These are phyloP conservation scores for Moesziomyces globuligerus DNA, from an alignment of 1,284 basidiomycete species.

Conservation along the genomic window DNA sequence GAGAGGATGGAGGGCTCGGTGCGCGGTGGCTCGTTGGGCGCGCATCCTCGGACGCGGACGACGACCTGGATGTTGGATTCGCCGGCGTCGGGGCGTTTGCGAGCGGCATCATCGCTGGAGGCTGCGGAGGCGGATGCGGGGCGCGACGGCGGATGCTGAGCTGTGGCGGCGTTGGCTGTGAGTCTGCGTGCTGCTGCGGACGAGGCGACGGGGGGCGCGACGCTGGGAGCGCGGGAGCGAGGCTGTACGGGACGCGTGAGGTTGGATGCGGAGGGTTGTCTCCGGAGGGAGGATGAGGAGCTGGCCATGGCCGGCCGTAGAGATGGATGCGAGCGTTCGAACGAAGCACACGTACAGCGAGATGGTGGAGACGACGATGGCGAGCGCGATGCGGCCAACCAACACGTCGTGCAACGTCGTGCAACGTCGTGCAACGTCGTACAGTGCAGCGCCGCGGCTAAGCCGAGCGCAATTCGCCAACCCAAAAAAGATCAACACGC, in stretches of 20 bases:
- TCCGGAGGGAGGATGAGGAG: constrained; percentile 25
- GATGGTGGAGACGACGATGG: constrained; percentile 19
- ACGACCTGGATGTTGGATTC: constrained; percentile 65
- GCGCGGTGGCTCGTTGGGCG: constrained; percentile 40
- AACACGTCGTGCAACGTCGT: too few species aligned
- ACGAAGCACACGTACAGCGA: neutral
- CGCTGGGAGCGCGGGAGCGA: constrained; percentile 42
- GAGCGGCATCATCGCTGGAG: constrained; percentile 19
- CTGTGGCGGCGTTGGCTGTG: constrained; percentile 13
- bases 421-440: constrained; percentile 2
- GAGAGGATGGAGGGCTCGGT: constrained; percentile 41
- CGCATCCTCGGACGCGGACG: constrained; percentile 58
- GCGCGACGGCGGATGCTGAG: constrained; percentile 10
- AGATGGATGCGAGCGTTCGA: neutral
- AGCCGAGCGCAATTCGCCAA: too few species aligned
- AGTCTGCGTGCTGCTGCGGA: constrained; percentile 32
- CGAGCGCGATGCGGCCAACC: neutral
- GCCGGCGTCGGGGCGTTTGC: constrained; percentile 22
- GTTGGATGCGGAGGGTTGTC: constrained; percentile 36
- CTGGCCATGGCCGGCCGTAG: constrained; percentile 27
- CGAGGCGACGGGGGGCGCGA: constrained; percentile 39
- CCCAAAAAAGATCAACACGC: constrained; percentile 28
- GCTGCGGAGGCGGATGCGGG: constrained; percentile 18
- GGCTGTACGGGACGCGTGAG: constrained; percentile 30
- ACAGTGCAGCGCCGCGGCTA: too few species aligned